Conservation (phyloP, 73 alveolate genomes). For the Tetrahymena elliotti region DNA sequence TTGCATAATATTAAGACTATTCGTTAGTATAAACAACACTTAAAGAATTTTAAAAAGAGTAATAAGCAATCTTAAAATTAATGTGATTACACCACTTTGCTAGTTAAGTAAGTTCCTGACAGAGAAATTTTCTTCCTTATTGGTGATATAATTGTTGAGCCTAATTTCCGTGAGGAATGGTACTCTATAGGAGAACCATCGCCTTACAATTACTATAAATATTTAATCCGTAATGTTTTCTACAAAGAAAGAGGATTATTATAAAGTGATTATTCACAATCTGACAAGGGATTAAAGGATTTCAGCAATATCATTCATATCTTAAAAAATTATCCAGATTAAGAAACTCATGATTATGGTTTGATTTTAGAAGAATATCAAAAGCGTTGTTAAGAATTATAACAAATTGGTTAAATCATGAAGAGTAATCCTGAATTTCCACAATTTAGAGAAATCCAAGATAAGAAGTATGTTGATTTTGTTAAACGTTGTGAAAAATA, state of each 20-base stretch:
- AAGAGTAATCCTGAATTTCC: neutral
- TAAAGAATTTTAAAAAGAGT: neutral
- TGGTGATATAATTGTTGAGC: neutral
- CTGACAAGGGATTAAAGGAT: neutral
- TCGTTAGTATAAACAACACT: neutral
- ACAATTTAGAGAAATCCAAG: neutral
- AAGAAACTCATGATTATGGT: neutral
- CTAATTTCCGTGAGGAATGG: neutral
- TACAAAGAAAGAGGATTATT: neutral
- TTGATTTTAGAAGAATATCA: neutral
- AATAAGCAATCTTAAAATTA: neutral
- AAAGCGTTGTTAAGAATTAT: neutral
- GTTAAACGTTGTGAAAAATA: neutral
- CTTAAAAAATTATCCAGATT: neutral
- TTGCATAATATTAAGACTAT: neutral
- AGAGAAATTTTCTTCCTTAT: neutral
- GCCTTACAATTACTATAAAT: neutral
- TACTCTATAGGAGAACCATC: neutral
- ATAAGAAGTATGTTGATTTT: neutral
- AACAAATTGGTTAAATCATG: neutral
- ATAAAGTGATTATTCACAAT: neutral
- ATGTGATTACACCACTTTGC: neutral
- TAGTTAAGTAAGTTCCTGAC: neutral
- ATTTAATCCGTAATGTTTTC: neutral
- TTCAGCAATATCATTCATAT: neutral